phyloP scores from a whole-genome alignment of 768 basidiomycete species.

The Suillus occidentalis region DNA sequence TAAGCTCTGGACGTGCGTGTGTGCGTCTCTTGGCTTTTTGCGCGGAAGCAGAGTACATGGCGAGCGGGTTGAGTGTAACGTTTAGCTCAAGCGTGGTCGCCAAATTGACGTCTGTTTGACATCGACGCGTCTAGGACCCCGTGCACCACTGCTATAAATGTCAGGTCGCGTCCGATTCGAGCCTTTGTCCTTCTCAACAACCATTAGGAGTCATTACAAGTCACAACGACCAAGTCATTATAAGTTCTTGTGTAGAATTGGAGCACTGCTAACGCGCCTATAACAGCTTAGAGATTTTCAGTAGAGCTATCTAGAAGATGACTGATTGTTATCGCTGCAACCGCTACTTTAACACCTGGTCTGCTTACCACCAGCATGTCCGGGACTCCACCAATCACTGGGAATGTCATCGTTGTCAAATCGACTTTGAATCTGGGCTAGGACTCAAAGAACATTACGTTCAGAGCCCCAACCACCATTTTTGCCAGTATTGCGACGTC shows the following conservation, averaged over 20 bases:
- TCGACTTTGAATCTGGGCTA: conserved; percentile 41
- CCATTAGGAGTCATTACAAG: neutral
- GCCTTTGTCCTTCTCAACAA: neutral
- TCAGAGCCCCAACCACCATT: conserved; percentile 48
- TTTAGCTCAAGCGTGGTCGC: neutral
- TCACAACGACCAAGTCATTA: neutral
- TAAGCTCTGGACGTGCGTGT: conserved; percentile 77
- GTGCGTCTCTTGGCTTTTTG: conserved; percentile 75
- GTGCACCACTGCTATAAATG: conserved; percentile 2
- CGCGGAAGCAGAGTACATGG: conserved; percentile 61
- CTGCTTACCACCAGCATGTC: conserved; percentile 37
- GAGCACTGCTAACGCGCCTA: neutral
- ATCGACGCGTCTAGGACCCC: conserved; percentile 33
- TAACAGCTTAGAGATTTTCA: neutral
- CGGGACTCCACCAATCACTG: conserved; percentile 40
- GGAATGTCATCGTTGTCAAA: conserved; percentile 44
- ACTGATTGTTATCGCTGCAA: conserved; percentile 40
- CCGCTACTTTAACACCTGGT: conserved; percentile 31
- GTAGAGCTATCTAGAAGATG: conserved; percentile 27
- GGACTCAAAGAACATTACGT: conserved; percentile 52
- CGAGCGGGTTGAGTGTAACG: neutral
- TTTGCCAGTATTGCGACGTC: conserved; percentile 50
- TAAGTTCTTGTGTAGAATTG: neutral
- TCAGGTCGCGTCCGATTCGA: neutral
- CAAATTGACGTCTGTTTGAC: conserved; percentile 14